Evolutionary conservation across 176 grass and related monocot genomes (phyloP).

Genomic region (Tillandsia fasciculata): DNA sequence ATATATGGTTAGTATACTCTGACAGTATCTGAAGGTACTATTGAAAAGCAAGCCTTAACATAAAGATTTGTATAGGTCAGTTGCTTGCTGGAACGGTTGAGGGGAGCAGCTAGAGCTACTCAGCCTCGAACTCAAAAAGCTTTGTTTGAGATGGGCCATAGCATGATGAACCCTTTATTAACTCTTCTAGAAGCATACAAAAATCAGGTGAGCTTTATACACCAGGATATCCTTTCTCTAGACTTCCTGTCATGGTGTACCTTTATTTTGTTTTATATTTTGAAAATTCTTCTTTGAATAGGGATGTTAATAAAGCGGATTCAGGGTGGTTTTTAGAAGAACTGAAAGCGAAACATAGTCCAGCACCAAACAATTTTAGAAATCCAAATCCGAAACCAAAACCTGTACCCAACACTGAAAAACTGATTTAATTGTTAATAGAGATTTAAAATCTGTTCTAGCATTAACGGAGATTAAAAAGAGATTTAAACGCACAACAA

Average conservation of each 20-base stretch:
- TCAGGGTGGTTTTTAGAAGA: too few species aligned
- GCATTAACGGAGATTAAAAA: too few species aligned
- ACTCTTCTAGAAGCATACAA: conserved; percentile 83
- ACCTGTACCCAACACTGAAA: too few species aligned
- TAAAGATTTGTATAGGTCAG: conserved; percentile 46
- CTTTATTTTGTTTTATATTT: not conserved
- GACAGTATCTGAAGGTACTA: not conserved
- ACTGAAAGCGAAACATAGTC: too few species aligned
- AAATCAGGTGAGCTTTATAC: conserved; percentile 54
- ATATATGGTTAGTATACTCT: conserved; percentile 62
- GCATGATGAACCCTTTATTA: conserved; percentile 79
- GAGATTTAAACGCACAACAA: too few species aligned
- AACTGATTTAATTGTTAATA: too few species aligned
- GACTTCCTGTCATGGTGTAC: conserved; percentile 4
- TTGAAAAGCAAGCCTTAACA: not conserved
- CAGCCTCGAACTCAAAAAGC: conserved; percentile 87
- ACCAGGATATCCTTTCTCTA: conserved; percentile 8
- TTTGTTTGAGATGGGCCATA: conserved; percentile 83
- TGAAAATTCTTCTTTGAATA: not conserved
- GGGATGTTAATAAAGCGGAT: too few species aligned
- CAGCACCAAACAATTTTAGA: too few species aligned
- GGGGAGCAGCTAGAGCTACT: conserved; percentile 88
- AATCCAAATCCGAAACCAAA: too few species aligned
- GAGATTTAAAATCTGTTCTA: too few species aligned
- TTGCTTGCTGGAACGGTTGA: conserved; percentile 90